Evolutionary conservation across 2,329 filamentous ascomycete species (phyloP).

Genomic region (Aspergillus sp.): DNA sequence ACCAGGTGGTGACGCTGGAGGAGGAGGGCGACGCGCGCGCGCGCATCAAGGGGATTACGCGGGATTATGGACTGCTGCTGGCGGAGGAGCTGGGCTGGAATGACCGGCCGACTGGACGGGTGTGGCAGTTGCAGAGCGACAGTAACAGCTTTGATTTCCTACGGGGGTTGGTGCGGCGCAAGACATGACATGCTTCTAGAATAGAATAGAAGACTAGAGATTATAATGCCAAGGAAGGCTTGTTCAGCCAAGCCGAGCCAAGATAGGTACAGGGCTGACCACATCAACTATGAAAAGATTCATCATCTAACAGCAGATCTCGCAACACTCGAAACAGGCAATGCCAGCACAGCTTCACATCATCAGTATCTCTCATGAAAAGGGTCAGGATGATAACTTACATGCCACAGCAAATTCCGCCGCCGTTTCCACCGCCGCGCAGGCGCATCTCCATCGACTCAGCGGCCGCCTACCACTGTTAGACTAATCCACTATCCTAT

Average conservation of each 20-base stretch:
- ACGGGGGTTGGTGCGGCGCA: slow-evolving; percentile 78
- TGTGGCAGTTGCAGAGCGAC: slow-evolving; percentile 87
- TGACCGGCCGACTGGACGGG: slow-evolving; percentile 70
- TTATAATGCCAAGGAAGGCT: background rate
- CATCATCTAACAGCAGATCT: background rate
- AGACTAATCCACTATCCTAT: no score
- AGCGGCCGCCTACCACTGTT: background rate
- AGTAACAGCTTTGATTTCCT: slow-evolving; percentile 99
- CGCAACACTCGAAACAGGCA: background rate
- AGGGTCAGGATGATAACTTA: background rate
- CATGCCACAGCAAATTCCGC: background rate
- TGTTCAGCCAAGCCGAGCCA: background rate
- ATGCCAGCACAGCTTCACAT: background rate
- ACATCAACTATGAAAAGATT: background rate
- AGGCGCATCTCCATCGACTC: background rate
- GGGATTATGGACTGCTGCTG: slow-evolving; percentile 83
- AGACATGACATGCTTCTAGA: slow-evolving; percentile 43
- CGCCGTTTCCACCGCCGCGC: background rate
- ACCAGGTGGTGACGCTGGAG: slow-evolving; percentile 73
- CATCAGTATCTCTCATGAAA: background rate
- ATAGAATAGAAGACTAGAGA: no score
- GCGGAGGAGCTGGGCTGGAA: slow-evolving; percentile 77
- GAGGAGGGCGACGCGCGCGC: slow-evolving; percentile 72
- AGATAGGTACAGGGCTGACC: background rate
- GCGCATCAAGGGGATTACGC: slow-evolving; percentile 79